phyloP scores from a whole-genome alignment of 257 asterid species.

The Solanum neorickii region DNA sequence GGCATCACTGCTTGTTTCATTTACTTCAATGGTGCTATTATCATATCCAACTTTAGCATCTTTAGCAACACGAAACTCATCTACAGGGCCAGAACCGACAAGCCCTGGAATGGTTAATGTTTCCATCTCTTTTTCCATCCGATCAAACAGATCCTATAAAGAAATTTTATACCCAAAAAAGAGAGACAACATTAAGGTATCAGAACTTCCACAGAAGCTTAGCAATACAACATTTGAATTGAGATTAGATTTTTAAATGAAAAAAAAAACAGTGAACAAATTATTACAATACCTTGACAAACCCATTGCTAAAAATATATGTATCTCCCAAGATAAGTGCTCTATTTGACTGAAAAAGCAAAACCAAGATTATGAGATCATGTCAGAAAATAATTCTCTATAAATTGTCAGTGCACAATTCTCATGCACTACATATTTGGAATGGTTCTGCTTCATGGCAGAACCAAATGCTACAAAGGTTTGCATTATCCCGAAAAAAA shows the following conservation, averaged over 20 bases:
- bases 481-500: neutral
- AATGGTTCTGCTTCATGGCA: neutral
- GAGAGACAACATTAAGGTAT: neutral
- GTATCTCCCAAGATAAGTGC: constrained; percentile 80
- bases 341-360: constrained; percentile 54
- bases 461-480: neutral
- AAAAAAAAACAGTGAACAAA: neutral
- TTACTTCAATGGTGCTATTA: constrained; percentile 19
- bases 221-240: neutral
- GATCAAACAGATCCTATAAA: constrained; percentile 61
- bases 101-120: constrained; percentile 34
- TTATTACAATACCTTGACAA: constrained; percentile 57
- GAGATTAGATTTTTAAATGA: neutral
- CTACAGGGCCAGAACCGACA: constrained; percentile 27
- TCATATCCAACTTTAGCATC: constrained; percentile 17
- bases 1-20: constrained; percentile 46
- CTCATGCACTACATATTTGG: neutral
- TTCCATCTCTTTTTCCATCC: constrained; percentile 69
- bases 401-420: neutral
- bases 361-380: constrained; percentile 5
- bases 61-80: constrained; percentile 24
- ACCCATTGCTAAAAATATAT: constrained; percentile 58
- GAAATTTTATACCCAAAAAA: constrained; percentile 1
- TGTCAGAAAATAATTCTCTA: constrained; percentile 3
- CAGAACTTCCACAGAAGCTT: neutral